Base-by-base conservation (phyloP, 306 rosid species). In the Rubus parviflorus region DNA sequence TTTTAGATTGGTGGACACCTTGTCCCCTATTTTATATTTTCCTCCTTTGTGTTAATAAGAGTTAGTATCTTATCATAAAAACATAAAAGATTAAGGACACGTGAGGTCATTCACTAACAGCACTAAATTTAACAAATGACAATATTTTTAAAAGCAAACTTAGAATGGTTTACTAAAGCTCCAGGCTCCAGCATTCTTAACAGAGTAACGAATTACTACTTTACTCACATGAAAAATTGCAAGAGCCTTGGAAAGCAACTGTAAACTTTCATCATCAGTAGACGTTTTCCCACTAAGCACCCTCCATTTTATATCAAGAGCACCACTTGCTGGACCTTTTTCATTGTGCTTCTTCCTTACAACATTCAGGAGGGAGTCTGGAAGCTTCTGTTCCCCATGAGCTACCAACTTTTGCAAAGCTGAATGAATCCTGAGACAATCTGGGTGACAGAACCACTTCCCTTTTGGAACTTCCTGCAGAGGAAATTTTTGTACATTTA, bases 401-500 rank as follows among this genome's bases (percentile, higher is more conserved):
- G 68, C 76, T 9, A 90, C 89, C 85, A 88, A 81, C 73, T 86
- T 86, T 75, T 47, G 81, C 77, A 94, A 74, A 41, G 86, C 54
- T 49, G 77, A 37, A 72, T 84, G 84, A 76, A 90, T 82, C 48
- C 61, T 49, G 58, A 53, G 58, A 79, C 97, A 94, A 17, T 79
- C 84, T 12, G 67, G 40, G 83, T 84, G 75, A 84, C 98, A 94
- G 68, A 90, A 94, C 97, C 97, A 92, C 37, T 86, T 79, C 40
- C 87, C 94, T 77, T 84, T 54, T 0, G 98, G 97, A 64, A 89
- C 60, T 87, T 88, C 90, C 98, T 94, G 90, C 56, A 64, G 77
- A 14, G 73, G 40, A 49, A 70, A 19, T 16, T n/a, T 22, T 7
- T 20, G 78, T 57, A 68, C 5, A 61, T 72, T 63, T 48, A 70